These are phyloP conservation scores for Scytalidium sp. DNA, from an alignment of 2,329 filamentous ascomycete species.

Conservation along the genomic window DNA sequence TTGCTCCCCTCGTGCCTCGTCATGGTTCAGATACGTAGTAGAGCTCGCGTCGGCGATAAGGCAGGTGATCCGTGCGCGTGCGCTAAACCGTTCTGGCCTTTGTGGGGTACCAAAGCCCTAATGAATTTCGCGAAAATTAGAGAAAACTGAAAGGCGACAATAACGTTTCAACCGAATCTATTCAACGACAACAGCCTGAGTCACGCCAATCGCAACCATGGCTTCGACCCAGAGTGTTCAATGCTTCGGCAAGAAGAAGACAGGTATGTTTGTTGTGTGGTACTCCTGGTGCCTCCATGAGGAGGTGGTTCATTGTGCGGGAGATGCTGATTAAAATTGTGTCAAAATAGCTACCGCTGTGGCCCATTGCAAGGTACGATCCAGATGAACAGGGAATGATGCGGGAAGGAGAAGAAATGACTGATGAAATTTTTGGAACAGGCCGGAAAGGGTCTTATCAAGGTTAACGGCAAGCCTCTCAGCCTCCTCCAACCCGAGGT, in stretches of 20 bases:
- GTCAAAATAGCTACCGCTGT: constrained; percentile 60
- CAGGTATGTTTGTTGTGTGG: constrained; percentile 18
- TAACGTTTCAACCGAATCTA: neutral
- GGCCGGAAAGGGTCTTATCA: constrained; percentile 86
- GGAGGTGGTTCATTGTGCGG: neutral
- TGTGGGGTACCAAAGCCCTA: neutral
- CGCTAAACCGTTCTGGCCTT: constrained; percentile 8
- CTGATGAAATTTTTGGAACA: constrained; percentile 33
- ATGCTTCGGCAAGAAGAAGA: constrained; percentile 99
- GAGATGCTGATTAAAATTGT: constrained; percentile 31
- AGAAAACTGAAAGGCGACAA: neutral
- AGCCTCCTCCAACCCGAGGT: constrained; percentile 92
- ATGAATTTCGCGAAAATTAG: constrained; percentile 1
- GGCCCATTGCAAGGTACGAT: constrained; percentile 73
- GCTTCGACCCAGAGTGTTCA: constrained; percentile 78
- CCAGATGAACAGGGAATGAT: constrained; percentile 4
- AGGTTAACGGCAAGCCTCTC: constrained; percentile 98
- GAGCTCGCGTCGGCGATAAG: neutral
- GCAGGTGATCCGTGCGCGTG: neutral
- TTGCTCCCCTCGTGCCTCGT: neutral
- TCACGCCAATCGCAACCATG: constrained; percentile 22
- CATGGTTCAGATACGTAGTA: neutral
- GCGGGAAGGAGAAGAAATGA: constrained; percentile 7
- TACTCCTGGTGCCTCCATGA: neutral
- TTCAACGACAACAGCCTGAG: constrained; percentile 4